Evolutionary conservation across 805 yeast genomes (phyloP), one percentile per base, ranked within the genome.

Genomic region (Dipodascus geniculatus): DNA sequence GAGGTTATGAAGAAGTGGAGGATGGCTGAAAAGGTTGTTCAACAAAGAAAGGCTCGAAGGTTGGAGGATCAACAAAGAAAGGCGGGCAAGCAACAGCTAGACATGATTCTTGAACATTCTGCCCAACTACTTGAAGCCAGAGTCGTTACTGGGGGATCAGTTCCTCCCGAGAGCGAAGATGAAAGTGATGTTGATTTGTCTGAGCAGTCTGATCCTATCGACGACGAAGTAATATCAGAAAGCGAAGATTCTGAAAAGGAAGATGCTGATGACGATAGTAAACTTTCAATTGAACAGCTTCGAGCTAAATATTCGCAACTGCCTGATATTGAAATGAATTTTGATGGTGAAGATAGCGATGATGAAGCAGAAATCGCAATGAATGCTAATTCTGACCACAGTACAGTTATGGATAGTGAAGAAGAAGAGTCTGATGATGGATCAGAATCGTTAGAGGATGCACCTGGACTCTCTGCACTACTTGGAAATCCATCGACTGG

Each of bases 1-100:
- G 88, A 89, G 48, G 96, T 93, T 9, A 84, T 84, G 68, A 88
- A 83, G 65, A 82, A 93, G 63, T 93, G 99, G 99, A 71, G 76
- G 22, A 75, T 89, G 50, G 99, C 97, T 1, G 87, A 83, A 57
- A 88, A 86, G 65, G 73, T 74, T 14, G 85, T 82, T 16, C 72
- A 86, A 56, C 93, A 86, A 63, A 82, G 83, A 49, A 80, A 83
- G 56, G 87, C 85, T 59, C 83, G 78, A 56, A 57, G 57, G 11
- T 55, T 62, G 6, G 96, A 87, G 60, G 90, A 86, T 58, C 76
- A 84, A 61, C 84, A 88, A 64, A 79, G 86, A 53, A 78, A 79
- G 8, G 81, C 84, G 62, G 96, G 97, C 42, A 85, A 89, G 64
- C 86, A 87, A 61, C 96, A 90, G 65, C 73, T 91, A 54, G 81